Conservation (phyloP, 2,329 filamentous ascomycete species). For the Fusarium acutatum region DNA sequence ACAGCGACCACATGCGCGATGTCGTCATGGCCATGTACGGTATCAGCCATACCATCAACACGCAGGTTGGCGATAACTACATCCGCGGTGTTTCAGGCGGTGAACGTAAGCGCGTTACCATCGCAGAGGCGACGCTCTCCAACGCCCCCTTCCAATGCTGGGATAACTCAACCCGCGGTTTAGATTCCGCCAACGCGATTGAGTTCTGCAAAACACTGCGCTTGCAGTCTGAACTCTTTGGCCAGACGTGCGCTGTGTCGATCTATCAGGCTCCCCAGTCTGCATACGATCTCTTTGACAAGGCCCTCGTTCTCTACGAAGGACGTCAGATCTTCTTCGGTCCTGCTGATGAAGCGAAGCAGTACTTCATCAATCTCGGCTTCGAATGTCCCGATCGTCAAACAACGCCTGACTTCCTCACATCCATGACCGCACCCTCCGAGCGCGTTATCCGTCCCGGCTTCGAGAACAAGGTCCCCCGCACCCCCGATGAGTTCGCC, state of each 20-base stretch:
- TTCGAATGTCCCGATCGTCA: slow-evolving; percentile 69
- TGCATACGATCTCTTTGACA: slow-evolving; percentile 72
- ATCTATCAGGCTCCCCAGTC: slow-evolving; percentile 71
- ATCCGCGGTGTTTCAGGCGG: slow-evolving; percentile 79
- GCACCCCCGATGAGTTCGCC: slow-evolving; percentile 51
- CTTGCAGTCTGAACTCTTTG: slow-evolving; percentile 40
- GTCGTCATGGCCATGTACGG: slow-evolving; percentile 72
- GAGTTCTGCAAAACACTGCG: slow-evolving; percentile 42
- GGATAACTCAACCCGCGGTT: slow-evolving; percentile 45
- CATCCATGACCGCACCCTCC: slow-evolving; percentile 56
- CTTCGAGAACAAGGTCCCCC: slow-evolving; percentile 46
- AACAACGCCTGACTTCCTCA: slow-evolving; percentile 73
- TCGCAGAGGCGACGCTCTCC: slow-evolving; percentile 73
- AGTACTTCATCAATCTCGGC: slow-evolving; percentile 69
- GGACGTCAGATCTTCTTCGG: slow-evolving; percentile 75
- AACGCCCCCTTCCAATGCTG: slow-evolving; percentile 53
- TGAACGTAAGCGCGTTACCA: slow-evolving; percentile 79
- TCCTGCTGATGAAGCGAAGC: slow-evolving; percentile 61
- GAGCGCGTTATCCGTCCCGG: slow-evolving; percentile 48
- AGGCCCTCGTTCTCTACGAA: slow-evolving; percentile 72
- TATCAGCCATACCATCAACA: slow-evolving; percentile 77
- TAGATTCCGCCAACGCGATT: slow-evolving; percentile 44
- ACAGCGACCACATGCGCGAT: slow-evolving; percentile 66
- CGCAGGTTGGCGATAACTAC: slow-evolving; percentile 74
- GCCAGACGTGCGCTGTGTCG: slow-evolving; percentile 38